Base-by-base conservation (phyloP, 768 basidiomycete genomes). In the Podaxis carcinomalis region DNA sequence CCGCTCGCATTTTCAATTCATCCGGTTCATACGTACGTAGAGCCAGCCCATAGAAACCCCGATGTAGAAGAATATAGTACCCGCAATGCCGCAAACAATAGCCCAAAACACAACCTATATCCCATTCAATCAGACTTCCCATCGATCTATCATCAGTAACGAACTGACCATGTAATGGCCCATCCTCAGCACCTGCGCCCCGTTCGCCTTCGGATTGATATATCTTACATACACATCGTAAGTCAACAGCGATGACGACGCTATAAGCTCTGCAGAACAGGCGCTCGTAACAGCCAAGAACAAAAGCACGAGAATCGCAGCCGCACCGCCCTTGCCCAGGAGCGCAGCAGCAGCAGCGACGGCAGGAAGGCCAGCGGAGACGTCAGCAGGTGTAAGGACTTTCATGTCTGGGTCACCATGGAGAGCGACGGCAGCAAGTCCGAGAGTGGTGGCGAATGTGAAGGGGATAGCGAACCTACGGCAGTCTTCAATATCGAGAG, bases 1-100 rank as follows among this genome's bases (percentile, higher is more conserved):
- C 16, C 39, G 6, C 16, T n/a, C 14, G 13, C 5, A 10, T 40
- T 14, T 40, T 40, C 4, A n/a, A 14, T 16, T 13, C 11, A 14
- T 6, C 13, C 13, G 3, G 39, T 13, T n/a, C 11, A n/a, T 91
- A 79, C 88, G 53, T 65, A 92, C 89, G 65, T 95, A 95, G 58
- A 95, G 86, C 92, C 93, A 95, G 21, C 93, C 93, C 89, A 95
- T 89, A 25, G 89, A 92, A 27, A 95, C 87, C 5, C 93, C 93
- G 64, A 95, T 93, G 70, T 90, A 94, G 74, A 78, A 92, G 79
- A 96, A 96, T 55, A 93, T 88, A 32, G 90, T 72, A 0, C 93
- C 93, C 0, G 89, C 87, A n/a, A 93, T 66, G 21, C 86, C 93
- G 82, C 93, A 93, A 37, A 90, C 78, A 42, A 93, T 66, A 0